phyloP scores from a whole-genome alignment of 345 rosid genomes.

The Balakata baccata region DNA sequence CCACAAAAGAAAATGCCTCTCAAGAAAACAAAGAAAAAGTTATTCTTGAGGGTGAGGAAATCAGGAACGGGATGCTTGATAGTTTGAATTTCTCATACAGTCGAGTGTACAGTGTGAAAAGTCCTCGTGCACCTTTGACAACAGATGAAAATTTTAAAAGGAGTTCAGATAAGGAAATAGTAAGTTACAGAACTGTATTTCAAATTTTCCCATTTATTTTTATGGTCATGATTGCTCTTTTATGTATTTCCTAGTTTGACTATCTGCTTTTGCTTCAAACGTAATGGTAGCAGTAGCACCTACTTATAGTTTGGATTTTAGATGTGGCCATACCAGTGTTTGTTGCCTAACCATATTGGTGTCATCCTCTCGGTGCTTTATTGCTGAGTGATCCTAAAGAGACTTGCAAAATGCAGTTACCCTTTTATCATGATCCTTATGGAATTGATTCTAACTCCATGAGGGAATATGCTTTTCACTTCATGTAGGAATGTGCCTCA shows the following conservation, averaged over 20 bases:
- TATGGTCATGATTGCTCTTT: neutral
- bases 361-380: neutral
- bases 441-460: neutral
- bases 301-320: neutral
- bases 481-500: neutral
- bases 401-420: neutral
- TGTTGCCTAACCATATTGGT: neutral
- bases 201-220: neutral
- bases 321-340: neutral
- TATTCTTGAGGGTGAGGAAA: constrained; percentile 39
- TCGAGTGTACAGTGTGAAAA: constrained; percentile 21
- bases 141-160: constrained; percentile 27
- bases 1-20: constrained; percentile 27
- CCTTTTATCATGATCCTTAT: neutral
- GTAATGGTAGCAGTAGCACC: neutral
- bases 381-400: neutral
- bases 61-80: constrained; percentile 40
- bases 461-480: neutral
- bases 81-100: constrained; percentile 58
- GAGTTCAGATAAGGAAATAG: constrained; percentile 38
- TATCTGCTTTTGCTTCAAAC: neutral
- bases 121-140: constrained; percentile 13
- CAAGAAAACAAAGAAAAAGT: constrained; percentile 35
- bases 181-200: constrained; percentile 30
- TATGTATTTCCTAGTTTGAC: neutral